A percentile compares a stretch with the other conserved stretches of the same genome.
These are phyloP conservation scores for Eutrema salsugineum DNA, from an alignment of 441 rosid species.

Conservation along the genomic window DNA sequence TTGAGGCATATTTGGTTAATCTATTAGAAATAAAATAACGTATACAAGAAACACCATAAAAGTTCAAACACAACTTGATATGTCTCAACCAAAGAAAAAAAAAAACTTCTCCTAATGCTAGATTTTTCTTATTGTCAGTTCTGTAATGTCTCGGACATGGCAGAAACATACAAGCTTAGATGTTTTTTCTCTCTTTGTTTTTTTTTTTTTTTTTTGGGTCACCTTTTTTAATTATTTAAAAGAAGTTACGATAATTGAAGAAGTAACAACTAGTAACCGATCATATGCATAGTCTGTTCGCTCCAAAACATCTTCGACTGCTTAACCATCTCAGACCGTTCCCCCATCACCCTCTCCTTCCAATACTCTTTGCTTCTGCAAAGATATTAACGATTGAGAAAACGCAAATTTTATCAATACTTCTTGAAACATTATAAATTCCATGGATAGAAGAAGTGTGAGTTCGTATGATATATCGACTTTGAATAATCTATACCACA, in stretches of 20 bases:
- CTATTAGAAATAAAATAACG: not conserved
- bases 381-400: not conserved
- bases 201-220: not conserved
- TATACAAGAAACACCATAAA: not conserved
- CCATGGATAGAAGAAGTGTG: not conserved
- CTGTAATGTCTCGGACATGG: not conserved
- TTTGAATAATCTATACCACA: not conserved
- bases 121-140: not conserved
- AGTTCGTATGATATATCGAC: not conserved
- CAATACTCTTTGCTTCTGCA: slow-evolving; percentile 69
- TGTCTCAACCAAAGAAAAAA: not conserved
- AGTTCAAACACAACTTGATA: not conserved
- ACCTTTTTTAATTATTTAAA: too few relatives aligned
- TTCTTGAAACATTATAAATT: not conserved
- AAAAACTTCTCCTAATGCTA: not conserved
- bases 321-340: slow-evolving; percentile 63
- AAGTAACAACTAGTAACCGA: slow-evolving; percentile 45
- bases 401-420: not conserved
- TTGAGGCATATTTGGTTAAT: too few relatives aligned
- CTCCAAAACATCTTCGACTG: slow-evolving; percentile 80
- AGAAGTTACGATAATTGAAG: not conserved
- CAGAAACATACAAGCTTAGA: not conserved
- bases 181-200: not conserved
- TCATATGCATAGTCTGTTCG: slow-evolving; percentile 46
- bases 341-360: slow-evolving; percentile 58